Evolutionary conservation across 371 early-diverging fungal genomes (phyloP), one percentile per base, ranked within the genome.

Genomic region (Actinomortierella wolfii): DNA sequence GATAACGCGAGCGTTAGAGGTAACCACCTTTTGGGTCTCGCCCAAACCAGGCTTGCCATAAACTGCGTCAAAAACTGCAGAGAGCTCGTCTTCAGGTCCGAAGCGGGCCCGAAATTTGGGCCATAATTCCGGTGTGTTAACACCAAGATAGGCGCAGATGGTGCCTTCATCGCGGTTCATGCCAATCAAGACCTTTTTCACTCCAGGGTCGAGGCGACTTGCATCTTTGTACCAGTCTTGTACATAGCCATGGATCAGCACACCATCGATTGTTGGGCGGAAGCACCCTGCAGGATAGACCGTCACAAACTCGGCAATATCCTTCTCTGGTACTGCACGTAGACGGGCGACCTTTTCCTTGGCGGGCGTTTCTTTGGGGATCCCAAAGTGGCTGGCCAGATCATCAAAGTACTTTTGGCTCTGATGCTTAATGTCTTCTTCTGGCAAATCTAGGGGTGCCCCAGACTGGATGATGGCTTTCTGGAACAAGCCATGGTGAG

Each of bases 401-500:
- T 34, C 34, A 11, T 34, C 34, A 34, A 34, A 34, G 34, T 34
- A 34, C 34, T 34, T 34, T 34, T 34, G 34, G 11, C 34, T 34
- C 34, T 34, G 34, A 11, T 34, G 34, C 34, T 34, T 11, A 34
- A 34, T 34, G 34, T 34, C 34, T 11, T 34, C 34, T 11, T 34
- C 34, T 11, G 34, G 34, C 34, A 34, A 34, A 11, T 34, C 34
- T 11, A 34, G 34, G 4, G 34, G 34, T 11, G 63, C 59, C 2
- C 68, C 63, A 11, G 78, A 77, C 42, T 75, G 57, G 57, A 79
- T 41, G 53, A 78, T 74, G 40, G 69, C 78, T 24, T 59, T 59
- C 20, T 68, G 57, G 52, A 78, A 75, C 4, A 74, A 66, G 8
- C 64, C 63, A 8, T 61, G 41, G 15, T 65, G 61, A 7, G 59